phyloP scores from a whole-genome alignment of 1,139 yeast genomes.

The Suhomyces anneliseae region DNA sequence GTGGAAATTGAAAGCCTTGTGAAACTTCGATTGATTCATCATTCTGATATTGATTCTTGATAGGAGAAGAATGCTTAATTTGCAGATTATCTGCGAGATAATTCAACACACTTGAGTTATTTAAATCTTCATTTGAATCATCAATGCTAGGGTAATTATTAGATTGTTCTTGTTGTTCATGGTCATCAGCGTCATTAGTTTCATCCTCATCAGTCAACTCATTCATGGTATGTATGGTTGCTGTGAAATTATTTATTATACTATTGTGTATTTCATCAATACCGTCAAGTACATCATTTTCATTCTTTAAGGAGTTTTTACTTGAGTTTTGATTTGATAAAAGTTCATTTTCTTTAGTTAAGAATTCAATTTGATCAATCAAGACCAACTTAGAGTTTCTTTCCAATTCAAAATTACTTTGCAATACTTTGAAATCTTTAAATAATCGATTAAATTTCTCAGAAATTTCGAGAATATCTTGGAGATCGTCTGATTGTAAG shows the following conservation, averaged over 20 bases:
- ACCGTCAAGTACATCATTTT: conserved; percentile 11
- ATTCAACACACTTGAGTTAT: conserved; percentile 21
- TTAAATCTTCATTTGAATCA: conserved; percentile 13
- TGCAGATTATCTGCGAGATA: conserved; percentile 24
- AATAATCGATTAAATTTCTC: conserved; percentile 33
- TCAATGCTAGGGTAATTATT: conserved; percentile 14
- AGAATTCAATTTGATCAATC: conserved; percentile 55
- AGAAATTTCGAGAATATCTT: conserved; percentile 16
- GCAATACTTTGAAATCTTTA: conserved; percentile 40
- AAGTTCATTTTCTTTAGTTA: conserved; percentile 42
- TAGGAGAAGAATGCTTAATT: conserved; percentile 27
- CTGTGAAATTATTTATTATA: conserved; percentile 19
- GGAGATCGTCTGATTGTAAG: conserved; percentile 9
- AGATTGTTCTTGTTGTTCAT: not conserved
- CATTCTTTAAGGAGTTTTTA: conserved; percentile 12
- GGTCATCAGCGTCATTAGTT: conserved; percentile 6
- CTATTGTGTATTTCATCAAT: conserved; percentile 13
- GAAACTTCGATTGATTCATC: conserved; percentile 25
- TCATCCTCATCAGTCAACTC: conserved; percentile 26
- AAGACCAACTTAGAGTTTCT: conserved; percentile 51
- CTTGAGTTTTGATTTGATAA: conserved; percentile 17
- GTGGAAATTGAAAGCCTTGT: conserved; percentile 29
- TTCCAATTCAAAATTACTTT: conserved; percentile 47
- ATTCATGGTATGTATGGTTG: conserved; percentile 25
- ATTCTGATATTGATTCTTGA: conserved; percentile 16